Base-by-base conservation (phyloP, 2,329 filamentous ascomycete species). In the Ophiostoma angusticollis region DNA sequence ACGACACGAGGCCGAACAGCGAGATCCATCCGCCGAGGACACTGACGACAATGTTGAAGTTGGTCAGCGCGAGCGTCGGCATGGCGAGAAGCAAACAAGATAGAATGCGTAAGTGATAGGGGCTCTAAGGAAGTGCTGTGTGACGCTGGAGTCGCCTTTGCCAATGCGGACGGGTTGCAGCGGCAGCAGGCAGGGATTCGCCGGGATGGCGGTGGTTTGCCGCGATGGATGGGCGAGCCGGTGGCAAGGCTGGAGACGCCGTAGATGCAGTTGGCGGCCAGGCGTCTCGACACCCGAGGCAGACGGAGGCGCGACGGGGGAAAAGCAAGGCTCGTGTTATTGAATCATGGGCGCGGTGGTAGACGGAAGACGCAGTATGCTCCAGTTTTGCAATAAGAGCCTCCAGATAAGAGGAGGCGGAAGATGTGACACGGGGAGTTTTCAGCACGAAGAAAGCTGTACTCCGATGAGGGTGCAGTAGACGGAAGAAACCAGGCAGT, bases 1-100 rank as follows among this genome's bases (percentile, higher is more conserved):
- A 93, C 1, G 85, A 94, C 0, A 95, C 84, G 31, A 95, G 63
- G 4, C 85, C 86, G 53, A 93, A 95, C n/a, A 93, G 49, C 0
- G 84, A 85, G 45, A 95, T 78, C 62, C 93, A 95, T 2, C 84
- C 87, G 12, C 87, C 87, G 11, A 93, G 60, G 7, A 84, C 72
- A 38, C 82, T 79, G 54, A 84, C 77, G 39, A 86, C 73, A 47
- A 91, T 81, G 59, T 93, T 93, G 67, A 93, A 93, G 56, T 86
- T 81, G 46, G 71, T 77, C 24, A 58, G 32, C 6, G 54, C 57
- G 22, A 61, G 43, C 18, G 57, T 58, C 31, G 63, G 63, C 64
- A 67, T 67, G 40, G 50, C 58, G 43, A 38, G 32, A 31, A 31
- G 16, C 11, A 17, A 24, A 23, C 29, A 33, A 32, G 27, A 23